Base-by-base conservation (phyloP, 1,284 basidiomycete genomes). In the Ceratobasidium sp. region DNA sequence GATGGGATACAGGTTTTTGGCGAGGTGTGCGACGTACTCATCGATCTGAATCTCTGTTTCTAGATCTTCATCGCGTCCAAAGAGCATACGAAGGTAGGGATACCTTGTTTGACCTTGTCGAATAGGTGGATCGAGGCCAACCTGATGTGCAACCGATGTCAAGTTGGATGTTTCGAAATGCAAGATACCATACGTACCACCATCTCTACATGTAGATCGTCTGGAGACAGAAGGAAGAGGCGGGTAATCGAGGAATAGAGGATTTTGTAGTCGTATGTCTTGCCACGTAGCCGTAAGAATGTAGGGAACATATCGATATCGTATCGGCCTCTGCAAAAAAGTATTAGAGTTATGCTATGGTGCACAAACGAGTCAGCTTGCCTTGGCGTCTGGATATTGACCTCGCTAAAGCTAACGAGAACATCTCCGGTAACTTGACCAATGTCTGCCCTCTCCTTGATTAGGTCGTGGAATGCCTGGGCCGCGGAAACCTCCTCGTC, bases 261-360 rank as follows among this genome's bases (percentile, higher is more conserved):
- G 78, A 99, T 95, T 86, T 98, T 98, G 90, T 99, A 99, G 86
- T 99, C 98, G 87, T 99, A 99, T 2, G 96, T 98, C 87, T 99
- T 99, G 79, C 98, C 98, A 56, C 97, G 93, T 44, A 99, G 87
- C 58, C 98, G 93, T 83, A 99, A 86, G 86, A 97, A 99, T 66
- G 96, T 94, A 56, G 93, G 92, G 89, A 96, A 99, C 93, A 99
- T 97, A 86, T 99, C 98, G 85, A 99, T 93, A 82, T 99, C 97
- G 86, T 97, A 99, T 79, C 97, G 93, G 77, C 97, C 97, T 89
- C 97, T 88, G 81, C 33, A 33, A 33, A 33, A 33, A 33, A 33
- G 33, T 33, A 4, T 33, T 33, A 33, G 33, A 33, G 33, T 33
- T 33, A 33, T 33, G 33, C 33, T 33, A 33, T 33, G 33, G 33